Conservation (phyloP, 345 rosid genomes). For the Xanthoceras sorbifolium region DNA sequence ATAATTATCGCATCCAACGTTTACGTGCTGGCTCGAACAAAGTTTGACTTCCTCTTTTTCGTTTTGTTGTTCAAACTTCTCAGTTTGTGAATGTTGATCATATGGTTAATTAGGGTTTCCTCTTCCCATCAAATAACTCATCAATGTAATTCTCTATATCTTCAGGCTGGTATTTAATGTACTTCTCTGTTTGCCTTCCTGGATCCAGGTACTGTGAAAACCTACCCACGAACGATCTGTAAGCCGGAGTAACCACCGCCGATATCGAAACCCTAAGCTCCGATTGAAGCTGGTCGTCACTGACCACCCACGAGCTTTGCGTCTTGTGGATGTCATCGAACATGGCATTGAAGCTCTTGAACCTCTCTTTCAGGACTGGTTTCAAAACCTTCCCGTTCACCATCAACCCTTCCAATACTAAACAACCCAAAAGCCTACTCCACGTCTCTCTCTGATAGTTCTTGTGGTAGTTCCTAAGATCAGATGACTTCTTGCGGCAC, state of each 20-base stretch:
- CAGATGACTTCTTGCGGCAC: slow-evolving; percentile 72
- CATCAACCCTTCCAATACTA: slow-evolving; percentile 68
- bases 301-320: slow-evolving; percentile 83
- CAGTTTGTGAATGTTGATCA: not conserved
- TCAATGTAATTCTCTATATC: slow-evolving; percentile 83
- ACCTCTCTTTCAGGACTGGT: slow-evolving; percentile 81
- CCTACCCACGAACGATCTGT: slow-evolving; percentile 77
- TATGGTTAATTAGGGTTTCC: slow-evolving; percentile 38
- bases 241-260: slow-evolving; percentile 77
- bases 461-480: slow-evolving; percentile 77
- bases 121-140: slow-evolving; percentile 82
- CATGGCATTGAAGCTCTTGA: slow-evolving; percentile 78
- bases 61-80: not conserved
- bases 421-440: slow-evolving; percentile 67
- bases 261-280: slow-evolving; percentile 91
- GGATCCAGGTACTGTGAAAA: slow-evolving; percentile 68
- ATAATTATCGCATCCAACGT: not conserved
- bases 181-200: slow-evolving; percentile 88
- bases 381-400: slow-evolving; percentile 73
- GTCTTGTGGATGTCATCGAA: slow-evolving; percentile 93
- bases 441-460: slow-evolving; percentile 85
- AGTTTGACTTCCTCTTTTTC: slow-evolving; percentile 6
- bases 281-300: slow-evolving; percentile 86
- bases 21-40: not conserved
- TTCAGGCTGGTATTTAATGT: slow-evolving; percentile 81